These are phyloP conservation scores for Colletotrichum sp. DNA, from an alignment of 2,329 filamentous ascomycete genomes.

Conservation along the genomic window DNA sequence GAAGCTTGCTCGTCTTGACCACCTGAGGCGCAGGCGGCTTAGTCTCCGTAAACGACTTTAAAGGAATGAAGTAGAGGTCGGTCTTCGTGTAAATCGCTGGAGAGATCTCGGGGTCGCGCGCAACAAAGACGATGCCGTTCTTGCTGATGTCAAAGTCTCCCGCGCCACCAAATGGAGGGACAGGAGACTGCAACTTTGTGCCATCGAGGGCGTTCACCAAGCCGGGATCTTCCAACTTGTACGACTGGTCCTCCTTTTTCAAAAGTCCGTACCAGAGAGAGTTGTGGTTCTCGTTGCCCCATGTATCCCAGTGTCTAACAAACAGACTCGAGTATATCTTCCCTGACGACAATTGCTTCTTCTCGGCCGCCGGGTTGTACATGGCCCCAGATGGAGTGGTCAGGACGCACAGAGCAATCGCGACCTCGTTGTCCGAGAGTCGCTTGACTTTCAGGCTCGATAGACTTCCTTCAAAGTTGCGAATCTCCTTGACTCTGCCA, in stretches of 20 bases:
- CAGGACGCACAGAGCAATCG: constrained; percentile 65
- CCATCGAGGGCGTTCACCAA: constrained; percentile 70
- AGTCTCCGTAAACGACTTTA: constrained; percentile 63
- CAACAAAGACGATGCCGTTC: constrained; percentile 72
- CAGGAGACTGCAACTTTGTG: constrained; percentile 67
- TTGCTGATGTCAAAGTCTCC: constrained; percentile 80
- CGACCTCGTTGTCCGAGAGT: constrained; percentile 55
- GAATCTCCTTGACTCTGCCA: constrained; percentile 42
- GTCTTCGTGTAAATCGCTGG: constrained; percentile 80
- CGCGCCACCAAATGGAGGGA: constrained; percentile 78
- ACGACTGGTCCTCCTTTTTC: constrained; percentile 44
- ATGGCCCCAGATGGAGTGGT: constrained; percentile 73
- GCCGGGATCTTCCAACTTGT: constrained; percentile 45
- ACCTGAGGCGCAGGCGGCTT: constrained; percentile 56
- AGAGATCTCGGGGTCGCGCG: constrained; percentile 75
- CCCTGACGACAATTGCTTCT: constrained; percentile 66
- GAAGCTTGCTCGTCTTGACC: constrained; percentile 61
- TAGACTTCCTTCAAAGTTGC: constrained; percentile 55
- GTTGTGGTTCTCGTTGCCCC: constrained; percentile 70
- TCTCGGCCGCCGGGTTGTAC: constrained; percentile 67
- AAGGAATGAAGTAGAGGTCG: constrained; percentile 76
- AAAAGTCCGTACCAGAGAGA: constrained; percentile 77
- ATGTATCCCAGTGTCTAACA: constrained; percentile 85
- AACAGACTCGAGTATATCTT: constrained; percentile 78
- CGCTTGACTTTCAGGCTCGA: constrained; percentile 64